phyloP scores from a whole-genome alignment of 495 filamentous ascomycete genomes.

The Hypoxylon subgilvum region DNA sequence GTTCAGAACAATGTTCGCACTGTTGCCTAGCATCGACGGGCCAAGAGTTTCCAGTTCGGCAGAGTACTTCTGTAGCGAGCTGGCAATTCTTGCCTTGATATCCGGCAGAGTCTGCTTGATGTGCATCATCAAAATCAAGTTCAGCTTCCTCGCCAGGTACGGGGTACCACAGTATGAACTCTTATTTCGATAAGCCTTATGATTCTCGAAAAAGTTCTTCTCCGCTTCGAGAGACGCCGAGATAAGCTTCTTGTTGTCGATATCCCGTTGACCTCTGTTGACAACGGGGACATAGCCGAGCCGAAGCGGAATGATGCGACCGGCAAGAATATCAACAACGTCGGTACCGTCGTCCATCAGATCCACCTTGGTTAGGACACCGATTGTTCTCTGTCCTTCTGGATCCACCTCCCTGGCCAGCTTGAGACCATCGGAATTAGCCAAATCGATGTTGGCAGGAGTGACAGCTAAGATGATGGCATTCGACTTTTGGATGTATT shows the following conservation, averaged over 20 bases:
- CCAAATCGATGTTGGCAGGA: slow-evolving; percentile 94
- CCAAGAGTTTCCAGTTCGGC: slow-evolving; percentile 82
- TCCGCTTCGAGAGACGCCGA: slow-evolving; percentile 92
- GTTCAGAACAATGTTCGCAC: slow-evolving; percentile 92
- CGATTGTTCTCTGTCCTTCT: slow-evolving; percentile 97
- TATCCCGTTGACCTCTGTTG: slow-evolving; percentile 98
- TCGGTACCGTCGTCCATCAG: slow-evolving; percentile 99
- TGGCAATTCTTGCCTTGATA: slow-evolving; percentile 93
- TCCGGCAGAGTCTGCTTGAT: slow-evolving; percentile 99
- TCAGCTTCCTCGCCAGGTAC: slow-evolving; percentile 94
- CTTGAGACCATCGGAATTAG: slow-evolving; percentile 97
- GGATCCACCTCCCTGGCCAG: slow-evolving; percentile 96
- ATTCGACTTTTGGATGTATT: slow-evolving; percentile 97
- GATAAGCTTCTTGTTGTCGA: slow-evolving; percentile 94
- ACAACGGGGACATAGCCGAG: slow-evolving; percentile 98
- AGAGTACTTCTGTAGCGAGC: slow-evolving; percentile 89
- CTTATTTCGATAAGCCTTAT: slow-evolving; percentile 99
- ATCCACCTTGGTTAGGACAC: slow-evolving; percentile 98
- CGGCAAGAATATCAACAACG: slow-evolving; percentile 98
- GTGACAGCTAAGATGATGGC: slow-evolving; percentile 98
- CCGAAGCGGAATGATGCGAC: slow-evolving; percentile 93
- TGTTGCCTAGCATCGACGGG: slow-evolving; percentile 95
- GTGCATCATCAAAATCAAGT: slow-evolving; percentile 99
- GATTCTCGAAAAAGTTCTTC: slow-evolving; percentile 96
- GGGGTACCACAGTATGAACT: slow-evolving; percentile 97